Conservation (phyloP, 441 rosid species). For the Breynia disticha region DNA sequence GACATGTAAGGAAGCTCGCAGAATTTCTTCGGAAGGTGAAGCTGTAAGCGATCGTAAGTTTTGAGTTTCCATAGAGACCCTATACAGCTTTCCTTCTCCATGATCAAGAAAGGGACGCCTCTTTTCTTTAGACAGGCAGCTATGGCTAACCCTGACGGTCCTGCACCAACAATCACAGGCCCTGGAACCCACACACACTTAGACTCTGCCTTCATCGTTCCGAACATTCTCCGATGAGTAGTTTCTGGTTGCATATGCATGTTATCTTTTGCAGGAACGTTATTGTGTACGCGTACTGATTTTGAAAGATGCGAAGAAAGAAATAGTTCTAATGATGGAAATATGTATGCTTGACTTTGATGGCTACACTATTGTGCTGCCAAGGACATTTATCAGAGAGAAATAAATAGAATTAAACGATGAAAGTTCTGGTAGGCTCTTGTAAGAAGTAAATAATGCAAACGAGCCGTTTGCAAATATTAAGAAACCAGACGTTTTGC, state of each 20-base stretch:
- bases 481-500: slow-evolving; percentile 2
- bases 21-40: slow-evolving; percentile 64
- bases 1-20: slow-evolving; percentile 57
- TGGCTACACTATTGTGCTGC: background rate
- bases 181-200: slow-evolving; percentile 26
- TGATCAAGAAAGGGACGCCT: slow-evolving; percentile 39
- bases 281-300: background rate
- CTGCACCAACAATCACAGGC: slow-evolving; percentile 72
- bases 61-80: slow-evolving; percentile 61
- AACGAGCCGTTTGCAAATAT: background rate
- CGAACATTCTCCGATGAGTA: background rate
- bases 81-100: slow-evolving; percentile 47
- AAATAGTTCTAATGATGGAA: background rate
- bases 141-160: slow-evolving; percentile 68
- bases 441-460: background rate
- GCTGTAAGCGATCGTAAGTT: slow-evolving; percentile 65
- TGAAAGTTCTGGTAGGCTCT: background rate
- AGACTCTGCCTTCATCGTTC: slow-evolving; percentile 4
- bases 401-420: background rate
- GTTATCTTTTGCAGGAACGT: background rate
- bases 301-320: background rate
- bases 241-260: background rate
- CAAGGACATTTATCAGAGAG: background rate
- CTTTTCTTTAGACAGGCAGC: slow-evolving; percentile 57
- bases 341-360: background rate